Percentiles rank a stretch among this genome's conserved stretches.
Conservation (phyloP, 805 yeast species). For the Deakozyma indianensis region DNA sequence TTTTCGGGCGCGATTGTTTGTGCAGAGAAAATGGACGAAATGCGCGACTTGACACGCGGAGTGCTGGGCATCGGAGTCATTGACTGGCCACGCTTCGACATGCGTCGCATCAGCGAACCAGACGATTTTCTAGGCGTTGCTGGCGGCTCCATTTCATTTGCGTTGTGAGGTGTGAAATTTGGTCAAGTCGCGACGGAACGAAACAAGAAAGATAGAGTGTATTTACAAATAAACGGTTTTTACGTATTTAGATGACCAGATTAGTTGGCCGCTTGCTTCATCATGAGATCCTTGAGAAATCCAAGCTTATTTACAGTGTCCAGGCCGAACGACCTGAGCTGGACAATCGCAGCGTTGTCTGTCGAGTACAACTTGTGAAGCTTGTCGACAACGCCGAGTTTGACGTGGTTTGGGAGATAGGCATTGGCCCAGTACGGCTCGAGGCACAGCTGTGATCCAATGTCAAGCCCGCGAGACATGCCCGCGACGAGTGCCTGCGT, state of each 20-base stretch:
- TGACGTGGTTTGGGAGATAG: conserved; percentile 62
- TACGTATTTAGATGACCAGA: too few species aligned
- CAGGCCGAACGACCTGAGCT: conserved; percentile 62
- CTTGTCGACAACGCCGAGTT: conserved; percentile 84
- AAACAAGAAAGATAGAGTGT: too few species aligned
- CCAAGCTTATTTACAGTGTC: conserved; percentile 48
- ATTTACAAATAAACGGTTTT: too few species aligned
- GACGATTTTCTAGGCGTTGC: neutral
- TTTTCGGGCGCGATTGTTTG: neutral
- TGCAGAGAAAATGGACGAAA: neutral
- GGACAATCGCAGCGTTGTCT: conserved; percentile 59
- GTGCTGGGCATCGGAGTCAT: neutral
- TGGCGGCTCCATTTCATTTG: neutral
- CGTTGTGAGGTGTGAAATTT: too few species aligned
- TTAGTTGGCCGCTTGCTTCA: conserved; percentile 32
- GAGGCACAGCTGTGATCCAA: conserved; percentile 65
- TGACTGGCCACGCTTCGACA: neutral
- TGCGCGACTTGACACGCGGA: neutral
- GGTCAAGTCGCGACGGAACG: too few species aligned
- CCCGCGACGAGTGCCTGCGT: conserved; percentile 59
- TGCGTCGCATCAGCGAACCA: neutral
- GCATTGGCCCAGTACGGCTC: conserved; percentile 82
- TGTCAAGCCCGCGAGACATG: conserved; percentile 65
- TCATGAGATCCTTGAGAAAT: conserved; percentile 55
- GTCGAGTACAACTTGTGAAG: conserved; percentile 76